Base-by-base conservation (phyloP, 768 basidiomycete species). In the Asterophora parasitica region DNA sequence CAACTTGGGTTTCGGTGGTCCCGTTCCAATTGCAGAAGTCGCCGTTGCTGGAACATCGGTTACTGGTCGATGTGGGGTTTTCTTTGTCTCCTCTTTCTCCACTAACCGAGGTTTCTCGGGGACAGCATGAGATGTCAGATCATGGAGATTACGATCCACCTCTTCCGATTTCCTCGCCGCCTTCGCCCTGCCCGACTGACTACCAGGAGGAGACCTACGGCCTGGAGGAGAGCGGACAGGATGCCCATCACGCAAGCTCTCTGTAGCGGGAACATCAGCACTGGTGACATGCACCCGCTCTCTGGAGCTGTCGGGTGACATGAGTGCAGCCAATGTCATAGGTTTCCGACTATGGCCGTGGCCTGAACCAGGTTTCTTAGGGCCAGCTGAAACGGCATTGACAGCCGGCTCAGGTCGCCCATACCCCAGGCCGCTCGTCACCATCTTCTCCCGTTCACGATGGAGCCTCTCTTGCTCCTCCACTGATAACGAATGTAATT, bases 121-220 rank as follows among this genome's bases (percentile, higher is more conserved):
- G 41, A 26, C 16, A 16, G 26, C 44, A 52, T 54, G 41, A 17
- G 44, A 30, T 32, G 46, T 41, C 26, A 44, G 23, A 39, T 56
- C 52, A 17, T 48, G 52, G 40, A 56, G 48, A 41, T 30, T 56
- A 17, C 51, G 53, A 19, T 58, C 58, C 38, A 48, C 46, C 17
- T 63, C 72, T 37, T 74, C 76, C 16, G 68, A 65, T 55, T 74
- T 77, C 46, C 71, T 63, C 7, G 72, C 69, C 19, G 74, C 73
- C 45, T 72, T 73, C 17, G 73, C 72, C 44, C 75, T 61, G 15
- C 75, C 75, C 28, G 63, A 61, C 37, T 67, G 64, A 51, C 75
- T 76, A n/a, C 75, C 75, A 2, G 76, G 76, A 43, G 77, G 74
- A 30, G 74, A 71, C n/a, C 77, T 59, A 50, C 71, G 62, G 16